Conservation (phyloP, 148 eudicot genomes). For the Fagopyrum esculentum region DNA sequence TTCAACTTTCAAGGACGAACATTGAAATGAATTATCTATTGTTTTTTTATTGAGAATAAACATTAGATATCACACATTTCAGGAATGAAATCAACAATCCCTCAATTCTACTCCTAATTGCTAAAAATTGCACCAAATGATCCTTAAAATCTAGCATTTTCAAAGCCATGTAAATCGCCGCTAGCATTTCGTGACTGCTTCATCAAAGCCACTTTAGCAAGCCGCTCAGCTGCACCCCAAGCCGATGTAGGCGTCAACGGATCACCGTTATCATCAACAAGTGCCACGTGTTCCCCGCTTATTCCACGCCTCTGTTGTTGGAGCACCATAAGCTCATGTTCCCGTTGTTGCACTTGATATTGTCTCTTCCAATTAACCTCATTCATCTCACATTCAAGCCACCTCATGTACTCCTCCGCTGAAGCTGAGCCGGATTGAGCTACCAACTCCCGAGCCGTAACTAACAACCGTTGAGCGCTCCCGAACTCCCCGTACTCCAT, state of each 20-base stretch:
- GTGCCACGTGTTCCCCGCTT: slow-evolving; percentile 13
- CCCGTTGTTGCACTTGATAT: slow-evolving; percentile 21
- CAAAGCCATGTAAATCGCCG: slow-evolving; percentile 97
- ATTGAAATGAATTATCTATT: too few species aligned
- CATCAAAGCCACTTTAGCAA: slow-evolving; percentile 91
- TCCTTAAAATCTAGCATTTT: slow-evolving; percentile 75
- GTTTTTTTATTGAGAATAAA: too few species aligned
- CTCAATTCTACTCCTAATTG: too few species aligned
- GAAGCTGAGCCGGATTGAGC: slow-evolving; percentile 40
- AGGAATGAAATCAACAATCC: too few species aligned
- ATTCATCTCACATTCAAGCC: slow-evolving; percentile 62
- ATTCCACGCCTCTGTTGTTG: slow-evolving; percentile 12
- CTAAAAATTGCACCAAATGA: neutral
- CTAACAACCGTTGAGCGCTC: slow-evolving; percentile 59
- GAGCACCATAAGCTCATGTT: slow-evolving; percentile 20
- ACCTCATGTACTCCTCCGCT: slow-evolving; percentile 35
- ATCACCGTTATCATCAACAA: slow-evolving; percentile 64
- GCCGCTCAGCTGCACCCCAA: slow-evolving; percentile 92
- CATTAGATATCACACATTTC: too few species aligned
- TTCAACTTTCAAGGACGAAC: too few species aligned
- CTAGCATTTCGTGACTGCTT: slow-evolving; percentile 74
- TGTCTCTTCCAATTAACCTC: slow-evolving; percentile 46
- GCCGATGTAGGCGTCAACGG: slow-evolving; percentile 90
- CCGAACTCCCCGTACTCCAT: slow-evolving; percentile 43
- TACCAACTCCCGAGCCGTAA: slow-evolving; percentile 59